These are phyloP conservation scores for Ceratobasidium sp. DNA, from an alignment of 1,284 basidiomycete genomes.

Conservation along the genomic window DNA sequence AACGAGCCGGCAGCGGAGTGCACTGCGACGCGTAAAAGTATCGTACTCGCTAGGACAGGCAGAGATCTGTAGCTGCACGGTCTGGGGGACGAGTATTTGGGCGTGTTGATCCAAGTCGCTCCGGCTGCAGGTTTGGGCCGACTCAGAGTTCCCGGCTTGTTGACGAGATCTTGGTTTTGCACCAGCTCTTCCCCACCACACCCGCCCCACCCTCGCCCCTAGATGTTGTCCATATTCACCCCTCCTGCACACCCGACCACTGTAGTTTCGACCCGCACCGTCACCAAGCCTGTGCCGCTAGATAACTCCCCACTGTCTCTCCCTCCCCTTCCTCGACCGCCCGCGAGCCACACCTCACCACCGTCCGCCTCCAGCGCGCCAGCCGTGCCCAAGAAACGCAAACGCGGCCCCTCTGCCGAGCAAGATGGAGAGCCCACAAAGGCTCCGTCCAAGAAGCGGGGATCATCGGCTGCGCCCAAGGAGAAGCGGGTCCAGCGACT, in stretches of 20 bases:
- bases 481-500: slow-evolving; percentile 39
- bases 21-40: background rate
- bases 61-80: background rate
- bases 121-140: slow-evolving; percentile 35
- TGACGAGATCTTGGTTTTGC: background rate
- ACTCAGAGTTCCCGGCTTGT: slow-evolving; percentile 31
- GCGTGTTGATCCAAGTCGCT: slow-evolving; percentile 28
- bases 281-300: slow-evolving; percentile 17
- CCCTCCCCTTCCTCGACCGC: background rate
- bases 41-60: background rate
- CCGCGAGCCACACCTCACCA: slow-evolving; percentile 12
- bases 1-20: background rate
- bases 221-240: slow-evolving; percentile 32
- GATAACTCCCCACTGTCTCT: slow-evolving; percentile 8
- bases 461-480: slow-evolving; percentile 19
- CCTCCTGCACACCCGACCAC: slow-evolving; percentile 23
- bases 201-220: slow-evolving; percentile 5
- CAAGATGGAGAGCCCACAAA: background rate
- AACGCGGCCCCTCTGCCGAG: slow-evolving; percentile 16
- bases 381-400: slow-evolving; percentile 34
- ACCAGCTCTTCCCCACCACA: slow-evolving; percentile 6
- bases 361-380: background rate
- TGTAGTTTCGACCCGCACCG: slow-evolving; percentile 17
- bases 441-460: slow-evolving; percentile 21
- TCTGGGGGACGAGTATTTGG: slow-evolving; percentile 22